A percentile compares a stretch with the other conserved stretches of the same genome.
phyloP scores from a whole-genome alignment of 2,329 filamentous ascomycete genomes.

The Curvularia sp. region DNA sequence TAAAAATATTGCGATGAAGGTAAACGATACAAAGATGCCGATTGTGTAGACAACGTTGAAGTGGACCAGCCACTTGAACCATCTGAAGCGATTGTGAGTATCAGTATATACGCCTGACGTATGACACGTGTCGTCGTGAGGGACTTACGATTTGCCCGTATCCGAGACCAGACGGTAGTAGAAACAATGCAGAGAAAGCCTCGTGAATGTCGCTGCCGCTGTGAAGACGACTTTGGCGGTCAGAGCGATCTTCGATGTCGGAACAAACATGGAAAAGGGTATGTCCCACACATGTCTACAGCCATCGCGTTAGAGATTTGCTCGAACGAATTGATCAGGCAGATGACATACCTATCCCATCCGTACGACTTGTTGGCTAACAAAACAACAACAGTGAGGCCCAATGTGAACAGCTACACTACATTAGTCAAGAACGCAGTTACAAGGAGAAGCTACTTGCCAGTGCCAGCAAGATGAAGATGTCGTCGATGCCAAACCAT shows the following conservation, averaged over 20 bases:
- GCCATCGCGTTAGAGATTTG: background rate
- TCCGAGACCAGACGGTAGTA: slow-evolving; percentile 57
- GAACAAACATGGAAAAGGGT: slow-evolving; percentile 31
- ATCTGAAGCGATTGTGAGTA: slow-evolving; percentile 5
- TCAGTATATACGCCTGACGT: background rate
- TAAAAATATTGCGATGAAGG: slow-evolving; percentile 47
- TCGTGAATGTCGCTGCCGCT: slow-evolving; percentile 53
- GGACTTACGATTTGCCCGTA: slow-evolving; percentile 36
- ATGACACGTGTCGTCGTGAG: too few species aligned
- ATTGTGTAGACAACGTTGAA: slow-evolving; percentile 49
- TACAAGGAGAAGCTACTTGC: slow-evolving; percentile 29
- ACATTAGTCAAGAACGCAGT: slow-evolving; percentile 11
- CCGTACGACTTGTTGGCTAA: slow-evolving; percentile 53
- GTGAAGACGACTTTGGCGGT: slow-evolving; percentile 54
- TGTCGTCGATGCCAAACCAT: slow-evolving; percentile 55
- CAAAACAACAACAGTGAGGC: slow-evolving; percentile 50
- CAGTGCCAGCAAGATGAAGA: slow-evolving; percentile 52
- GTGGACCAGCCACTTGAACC: slow-evolving; percentile 53
- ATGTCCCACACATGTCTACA: slow-evolving; percentile 55
- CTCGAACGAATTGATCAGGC: rapidly evolving
- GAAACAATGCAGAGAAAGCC: slow-evolving; percentile 55
- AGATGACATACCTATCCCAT: slow-evolving; percentile 40
- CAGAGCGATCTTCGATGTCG: slow-evolving; percentile 51
- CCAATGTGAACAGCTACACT: slow-evolving; percentile 48
- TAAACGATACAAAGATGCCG: slow-evolving; percentile 50